Conservation (phyloP, 768 basidiomycete species). For the Daedaleopsis sinensis region DNA sequence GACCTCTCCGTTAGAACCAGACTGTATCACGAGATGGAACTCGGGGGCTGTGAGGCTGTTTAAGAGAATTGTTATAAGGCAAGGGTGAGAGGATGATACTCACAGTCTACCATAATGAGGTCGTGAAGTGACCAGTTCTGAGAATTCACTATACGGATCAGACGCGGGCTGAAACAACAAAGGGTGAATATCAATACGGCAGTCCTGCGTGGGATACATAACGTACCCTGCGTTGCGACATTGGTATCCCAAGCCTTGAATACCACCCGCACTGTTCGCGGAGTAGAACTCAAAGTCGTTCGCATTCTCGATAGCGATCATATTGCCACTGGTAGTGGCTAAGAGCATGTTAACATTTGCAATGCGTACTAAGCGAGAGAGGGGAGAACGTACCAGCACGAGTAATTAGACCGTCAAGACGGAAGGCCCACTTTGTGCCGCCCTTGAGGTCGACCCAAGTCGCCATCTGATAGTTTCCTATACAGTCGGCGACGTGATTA, state of each 20-base stretch:
- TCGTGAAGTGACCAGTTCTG: slow-evolving; percentile 35
- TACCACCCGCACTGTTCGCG: slow-evolving; percentile 31
- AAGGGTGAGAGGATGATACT: not conserved
- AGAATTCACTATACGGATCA: slow-evolving; percentile 32
- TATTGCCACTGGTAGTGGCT: slow-evolving; percentile 32
- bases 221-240: slow-evolving; percentile 33
- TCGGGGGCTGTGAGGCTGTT: slow-evolving; percentile 26
- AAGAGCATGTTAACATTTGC: not conserved
- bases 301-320: slow-evolving; percentile 34
- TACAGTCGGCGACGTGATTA: not conserved
- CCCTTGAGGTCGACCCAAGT: slow-evolving; percentile 34
- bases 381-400: slow-evolving; percentile 23
- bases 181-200: not conserved
- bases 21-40: slow-evolving; percentile 34
- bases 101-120: slow-evolving; percentile 36
- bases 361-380: not conserved
- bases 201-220: not conserved
- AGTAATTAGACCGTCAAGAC: slow-evolving; percentile 35
- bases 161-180: slow-evolving; percentile 21
- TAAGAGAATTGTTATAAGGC: not conserved
- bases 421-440: slow-evolving; percentile 32
- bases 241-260: slow-evolving; percentile 35
- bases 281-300: slow-evolving; percentile 37
- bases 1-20: slow-evolving; percentile 32
- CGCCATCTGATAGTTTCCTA: slow-evolving; percentile 31